Percentiles rank a stretch among this genome's conserved stretches.
Evolutionary conservation across 2,329 filamentous ascomycete genomes (phyloP).

Genomic region (Scedosporium boydii): DNA sequence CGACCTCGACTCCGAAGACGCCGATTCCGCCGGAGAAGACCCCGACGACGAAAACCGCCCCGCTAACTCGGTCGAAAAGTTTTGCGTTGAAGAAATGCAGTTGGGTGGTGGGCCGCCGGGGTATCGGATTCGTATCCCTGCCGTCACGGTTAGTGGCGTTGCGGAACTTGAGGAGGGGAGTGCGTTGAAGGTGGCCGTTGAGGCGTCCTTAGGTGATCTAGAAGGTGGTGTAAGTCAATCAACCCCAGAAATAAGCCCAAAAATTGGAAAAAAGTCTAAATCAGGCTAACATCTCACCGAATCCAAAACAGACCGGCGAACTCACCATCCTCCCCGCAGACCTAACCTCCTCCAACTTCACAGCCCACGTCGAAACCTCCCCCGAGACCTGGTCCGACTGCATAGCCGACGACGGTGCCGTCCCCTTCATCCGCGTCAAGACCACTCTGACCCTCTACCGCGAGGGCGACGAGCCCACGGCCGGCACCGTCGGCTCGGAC

Average conservation of each 20-base stretch:
- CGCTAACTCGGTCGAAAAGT: not conserved
- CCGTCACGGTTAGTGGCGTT: not conserved
- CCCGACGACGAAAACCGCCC: not conserved
- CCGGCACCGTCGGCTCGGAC: not conserved
- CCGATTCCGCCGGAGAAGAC: not conserved
- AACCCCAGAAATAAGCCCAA: not conserved
- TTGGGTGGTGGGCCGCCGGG: not conserved
- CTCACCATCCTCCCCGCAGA: not conserved
- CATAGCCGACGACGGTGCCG: conserved; percentile 1
- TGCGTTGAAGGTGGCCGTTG: not conserved
- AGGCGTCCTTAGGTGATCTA: not conserved
- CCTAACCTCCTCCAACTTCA: not conserved
- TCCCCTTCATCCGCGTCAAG: conserved; percentile 1
- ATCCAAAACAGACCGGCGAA: not conserved
- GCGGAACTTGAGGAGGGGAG: not conserved
- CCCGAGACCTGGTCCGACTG: conserved; percentile 1
- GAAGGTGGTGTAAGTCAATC: not conserved
- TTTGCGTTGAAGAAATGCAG: conserved; percentile 2
- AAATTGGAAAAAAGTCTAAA: no score
- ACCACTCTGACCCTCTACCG: not conserved
- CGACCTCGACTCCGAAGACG: not conserved
- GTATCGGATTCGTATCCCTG: not conserved
- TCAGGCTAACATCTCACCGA: not conserved
- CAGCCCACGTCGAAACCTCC: not conserved
- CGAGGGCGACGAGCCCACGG: not conserved